Base-by-base conservation (phyloP, 2,329 filamentous ascomycete genomes). In the Exophiala sideris region DNA sequence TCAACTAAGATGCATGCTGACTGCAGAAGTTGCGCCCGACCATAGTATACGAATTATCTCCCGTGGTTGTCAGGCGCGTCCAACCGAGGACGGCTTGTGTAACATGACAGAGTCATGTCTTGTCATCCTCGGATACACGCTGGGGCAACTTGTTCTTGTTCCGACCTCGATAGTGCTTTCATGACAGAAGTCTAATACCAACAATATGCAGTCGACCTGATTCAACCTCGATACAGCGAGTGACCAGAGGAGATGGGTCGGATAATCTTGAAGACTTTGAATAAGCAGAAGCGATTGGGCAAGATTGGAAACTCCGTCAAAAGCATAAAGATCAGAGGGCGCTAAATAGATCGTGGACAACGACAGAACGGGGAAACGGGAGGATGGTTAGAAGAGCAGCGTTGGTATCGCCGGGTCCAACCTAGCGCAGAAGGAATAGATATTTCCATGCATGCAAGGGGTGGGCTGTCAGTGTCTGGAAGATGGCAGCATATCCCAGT, bases 71-170 rank as follows among this genome's bases (percentile, higher is more conserved):
- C 38, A 47, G 36, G 36, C 16, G 9, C 33, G n/a, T 21, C 21
- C 18, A 10, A 38, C 41, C 41, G 21, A 12, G 12, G 18, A 44
- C 18, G 6, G n/a, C 41, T 24, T 44, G 41, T 44, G 21, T 39
- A 33, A 29, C 42, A 40, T 42, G 24, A 29, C 34, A 9, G 9
- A n/a, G 12, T 18, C 40, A 55, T 11, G 42, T 21, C 36, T 33
- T 47, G 35, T 45, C 32, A 39, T 18, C 38, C 40, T 45, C 49
- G 49, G 54, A 34, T 52, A 36, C 14, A 14, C 48, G 49, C 49
- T 46, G 45, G 39, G 24, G 29, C 5, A 52, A 39, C 40, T 49
- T 45, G 39, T 38, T 48, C 46, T 52, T 50, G 45, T 52, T 52
- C 41, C 29, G 16, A 56, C 45, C 20, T 46, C 48, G n/a, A 45